Base-by-base conservation (phyloP, 345 rosid genomes). In the Anacardium occidentale region DNA sequence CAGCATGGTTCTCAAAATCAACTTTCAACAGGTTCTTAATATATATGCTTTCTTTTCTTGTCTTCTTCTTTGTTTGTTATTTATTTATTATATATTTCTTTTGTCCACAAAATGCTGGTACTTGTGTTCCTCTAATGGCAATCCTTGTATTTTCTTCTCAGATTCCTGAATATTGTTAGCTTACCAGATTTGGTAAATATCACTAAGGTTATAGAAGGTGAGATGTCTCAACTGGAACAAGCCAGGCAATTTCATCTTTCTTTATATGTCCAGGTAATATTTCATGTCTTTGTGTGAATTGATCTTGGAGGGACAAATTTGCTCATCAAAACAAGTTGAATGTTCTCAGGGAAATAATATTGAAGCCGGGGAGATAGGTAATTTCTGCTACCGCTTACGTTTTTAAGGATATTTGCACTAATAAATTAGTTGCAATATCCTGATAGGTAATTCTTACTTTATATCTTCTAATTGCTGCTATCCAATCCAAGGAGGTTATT, bases 221-320 rank as follows among this genome's bases (percentile, higher is more conserved):
- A 86, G 84, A 85, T 82, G 63, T 82, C 84, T 80, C 89, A 83
- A 64, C 77, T 86, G 84, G 89, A 85, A 78, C 89, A 85, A 69
- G 84, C 85, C 62, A 89, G 86, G 74, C 85, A 81, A 47, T 86
- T 86, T 69, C 90, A 89, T 70, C 72, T 85, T 80, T 81, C 87
- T 67, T 75, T 85, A 64, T 79, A 80, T 74, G 55, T 79, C 63
- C 76, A 77, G 85, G 91, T 87, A 78, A 74, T 42, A 48, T 45
- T 32, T 48, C 37, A 13, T 65, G 21, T 13, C 62, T 29, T 29
- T 64, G 48, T 62, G 20, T 37, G 55, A 47, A 10, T 67, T 55
- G 26, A 40, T 56, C 68, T 71, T n/a, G 24, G 48, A 62, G 47
- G 54, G 20, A 40, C 9, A 8, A 2, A 52, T n/a, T 61, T 42